Base-by-base conservation (phyloP, 176 grass and related monocot genomes). In the Lolium perenne region DNA sequence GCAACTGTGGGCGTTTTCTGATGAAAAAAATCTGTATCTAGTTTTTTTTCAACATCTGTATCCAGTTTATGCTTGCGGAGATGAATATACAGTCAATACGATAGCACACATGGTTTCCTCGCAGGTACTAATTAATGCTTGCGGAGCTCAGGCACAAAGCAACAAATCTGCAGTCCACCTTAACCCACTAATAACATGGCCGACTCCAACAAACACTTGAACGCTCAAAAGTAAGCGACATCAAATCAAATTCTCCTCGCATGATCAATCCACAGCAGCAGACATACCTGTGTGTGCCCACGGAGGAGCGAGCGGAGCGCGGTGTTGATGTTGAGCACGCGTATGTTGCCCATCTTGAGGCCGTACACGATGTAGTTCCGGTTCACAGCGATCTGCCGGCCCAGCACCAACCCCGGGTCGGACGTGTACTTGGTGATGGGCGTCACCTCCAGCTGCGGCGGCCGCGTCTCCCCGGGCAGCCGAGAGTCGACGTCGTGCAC, bases 401-500 rank as follows among this genome's bases (percentile, higher is more conserved):
- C 96, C 7, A 94, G 83, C 49, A 98, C 96, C 20, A 98, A 82
- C 18, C 96, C 93, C 0, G 96, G 96, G 77, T 98, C 96, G 5
- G 96, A 98, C 11, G 88, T 94, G 88, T 98, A 95, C 84, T 98
- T 98, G 53, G 96, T 98, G 80, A 98, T 98, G 48, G 96, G 96
- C 60, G 96, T 95, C 38, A 98, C 96, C 76, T 98, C 96, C 10
- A 95, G 91, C 81, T 98, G 96, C 0, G 93, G 96, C 0, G 96
- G 93, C 61, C 88, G 83, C 0, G 84, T 87, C 81, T 98, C 96
- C 48, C 96, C 96, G 0, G 88, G 91, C 32, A 98, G 73, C 81
- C 96, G 84, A 21, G 88, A 95, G 74, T 98, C 93, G 20, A 98
- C 91, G 29, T 98, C 96, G 29, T 95, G 86, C 77, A 95, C 88